phyloP scores from a whole-genome alignment of 192 early-diverging fungal genomes.

The Linnemannia schmuckeri region DNA sequence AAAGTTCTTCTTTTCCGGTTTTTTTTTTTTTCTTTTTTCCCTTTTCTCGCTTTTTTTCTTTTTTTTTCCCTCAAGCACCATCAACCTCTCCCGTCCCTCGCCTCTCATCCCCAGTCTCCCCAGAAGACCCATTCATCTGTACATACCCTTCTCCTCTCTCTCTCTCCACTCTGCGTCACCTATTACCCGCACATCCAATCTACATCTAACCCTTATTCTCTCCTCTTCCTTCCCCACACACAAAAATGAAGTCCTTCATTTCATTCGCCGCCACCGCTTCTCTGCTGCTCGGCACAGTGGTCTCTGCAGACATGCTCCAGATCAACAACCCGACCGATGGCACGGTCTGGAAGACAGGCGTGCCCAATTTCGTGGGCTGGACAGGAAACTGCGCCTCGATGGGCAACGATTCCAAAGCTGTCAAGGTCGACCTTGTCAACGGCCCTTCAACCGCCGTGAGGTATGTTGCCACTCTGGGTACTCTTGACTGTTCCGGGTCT shows the following conservation, averaged over 20 bases:
- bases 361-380: constrained; percentile 55
- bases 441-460: constrained; percentile 46
- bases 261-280: neutral
- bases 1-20: constrained; percentile 11
- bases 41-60: neutral
- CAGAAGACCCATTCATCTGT: neutral
- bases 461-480: constrained; percentile 46
- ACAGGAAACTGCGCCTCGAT: constrained; percentile 54
- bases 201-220: neutral
- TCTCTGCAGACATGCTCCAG: constrained; percentile 49
- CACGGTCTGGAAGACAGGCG: constrained; percentile 40
- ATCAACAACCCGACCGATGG: constrained; percentile 54
- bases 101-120: neutral
- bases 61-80: neutral
- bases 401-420: constrained; percentile 42
- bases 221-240: neutral
- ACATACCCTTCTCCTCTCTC: neutral
- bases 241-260: constrained; percentile 30
- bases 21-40: neutral
- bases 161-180: neutral
- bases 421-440: constrained; percentile 56
- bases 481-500: constrained; percentile 46
- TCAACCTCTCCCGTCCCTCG: neutral
- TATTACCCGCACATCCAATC: neutral
- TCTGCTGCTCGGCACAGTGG: constrained; percentile 8